Evolutionary conservation across 805 yeast genomes (phyloP).

Genomic region (Priceomyces fermenticarens): DNA sequence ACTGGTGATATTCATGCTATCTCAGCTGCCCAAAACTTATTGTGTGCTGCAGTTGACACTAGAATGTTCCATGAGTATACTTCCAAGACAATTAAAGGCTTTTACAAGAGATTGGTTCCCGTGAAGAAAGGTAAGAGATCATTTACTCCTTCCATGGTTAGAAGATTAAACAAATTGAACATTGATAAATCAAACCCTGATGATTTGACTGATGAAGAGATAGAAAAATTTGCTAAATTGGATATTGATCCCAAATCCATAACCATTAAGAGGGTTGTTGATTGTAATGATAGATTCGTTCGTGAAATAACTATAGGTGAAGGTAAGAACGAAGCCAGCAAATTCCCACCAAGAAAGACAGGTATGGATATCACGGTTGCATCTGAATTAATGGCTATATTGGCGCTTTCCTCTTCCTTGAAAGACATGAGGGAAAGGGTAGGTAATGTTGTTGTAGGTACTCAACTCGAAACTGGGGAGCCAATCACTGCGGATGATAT

Average conservation of each 20-base stretch:
- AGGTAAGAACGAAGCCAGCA: slow-evolving; percentile 79
- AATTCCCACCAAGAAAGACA: slow-evolving; percentile 77
- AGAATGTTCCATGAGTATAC: slow-evolving; percentile 94
- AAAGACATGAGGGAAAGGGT: slow-evolving; percentile 83
- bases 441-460: slow-evolving; percentile 87
- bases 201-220: slow-evolving; percentile 74
- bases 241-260: slow-evolving; percentile 88
- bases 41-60: slow-evolving; percentile 96
- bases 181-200: slow-evolving; percentile 77
- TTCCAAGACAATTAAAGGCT: slow-evolving; percentile 71
- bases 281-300: slow-evolving; percentile 87
- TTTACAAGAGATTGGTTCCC: slow-evolving; percentile 85
- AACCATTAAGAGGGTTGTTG: slow-evolving; percentile 91
- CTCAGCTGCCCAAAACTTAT: slow-evolving; percentile 85
- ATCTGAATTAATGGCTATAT: slow-evolving; percentile 92
- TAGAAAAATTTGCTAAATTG: slow-evolving; percentile 70
- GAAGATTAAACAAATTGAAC: slow-evolving; percentile 77
- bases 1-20: slow-evolving; percentile 98
- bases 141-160: slow-evolving; percentile 76
- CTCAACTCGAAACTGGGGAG: slow-evolving; percentile 61
- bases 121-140: slow-evolving; percentile 74
- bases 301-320: slow-evolving; percentile 88
- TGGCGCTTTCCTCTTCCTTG: slow-evolving; percentile 77
- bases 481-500: slow-evolving; percentile 93
- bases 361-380: slow-evolving; percentile 98